Conservation (phyloP, 306 rosid genomes). For the Sicyos edulis region DNA sequence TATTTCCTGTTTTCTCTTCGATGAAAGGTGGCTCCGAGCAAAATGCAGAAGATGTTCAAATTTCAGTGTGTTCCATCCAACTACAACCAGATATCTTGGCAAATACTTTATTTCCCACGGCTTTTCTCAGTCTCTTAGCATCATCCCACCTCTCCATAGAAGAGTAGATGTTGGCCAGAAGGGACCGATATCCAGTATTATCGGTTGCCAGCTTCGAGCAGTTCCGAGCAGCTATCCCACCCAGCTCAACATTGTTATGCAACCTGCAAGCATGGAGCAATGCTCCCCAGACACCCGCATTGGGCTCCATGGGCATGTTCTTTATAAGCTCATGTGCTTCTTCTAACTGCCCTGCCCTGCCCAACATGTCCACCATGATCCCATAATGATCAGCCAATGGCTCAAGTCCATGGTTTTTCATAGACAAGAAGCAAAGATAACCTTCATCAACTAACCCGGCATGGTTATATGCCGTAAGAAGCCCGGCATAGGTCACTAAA, state of each 20-base stretch:
- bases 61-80: slow-evolving; percentile 14
- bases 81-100: slow-evolving; percentile 22
- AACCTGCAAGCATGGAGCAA: slow-evolving; percentile 22
- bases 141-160: slow-evolving; percentile 28
- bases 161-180: slow-evolving; percentile 22
- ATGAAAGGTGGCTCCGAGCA: neutral
- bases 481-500: slow-evolving; percentile 51
- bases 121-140: slow-evolving; percentile 20
- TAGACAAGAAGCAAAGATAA: slow-evolving; percentile 38
- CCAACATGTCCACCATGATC: slow-evolving; percentile 21
- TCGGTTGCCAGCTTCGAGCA: slow-evolving; percentile 17
- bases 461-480: slow-evolving; percentile 64
- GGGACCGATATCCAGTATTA: neutral
- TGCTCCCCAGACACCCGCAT: slow-evolving; percentile 23
- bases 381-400: slow-evolving; percentile 22
- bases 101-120: neutral
- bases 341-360: slow-evolving; percentile 23
- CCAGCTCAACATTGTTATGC: slow-evolving; percentile 23
- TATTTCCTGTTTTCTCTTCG: neutral
- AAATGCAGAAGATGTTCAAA: slow-evolving; percentile 7
- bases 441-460: slow-evolving; percentile 69
- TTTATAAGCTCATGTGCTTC: slow-evolving; percentile 19
- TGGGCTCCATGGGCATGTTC: slow-evolving; percentile 18
- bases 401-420: slow-evolving; percentile 22
- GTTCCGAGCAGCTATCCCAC: slow-evolving; percentile 18